These are phyloP conservation scores for Xanthoconium stramineum DNA, from an alignment of 768 basidiomycete genomes.

Conservation along the genomic window DNA sequence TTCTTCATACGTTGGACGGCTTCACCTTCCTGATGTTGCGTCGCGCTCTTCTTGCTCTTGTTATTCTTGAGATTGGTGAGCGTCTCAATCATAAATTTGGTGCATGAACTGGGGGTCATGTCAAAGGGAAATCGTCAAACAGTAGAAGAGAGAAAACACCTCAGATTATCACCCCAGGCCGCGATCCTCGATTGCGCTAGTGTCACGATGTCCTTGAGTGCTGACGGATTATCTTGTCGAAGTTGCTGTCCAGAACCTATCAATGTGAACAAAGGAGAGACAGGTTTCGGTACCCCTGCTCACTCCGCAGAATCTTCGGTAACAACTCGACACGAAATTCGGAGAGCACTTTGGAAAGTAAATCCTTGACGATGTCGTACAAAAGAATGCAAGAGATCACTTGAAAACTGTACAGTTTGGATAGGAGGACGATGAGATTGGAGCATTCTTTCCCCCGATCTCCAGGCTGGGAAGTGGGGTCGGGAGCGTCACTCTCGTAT, in stretches of 20 bases:
- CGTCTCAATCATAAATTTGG: constrained; percentile 94
- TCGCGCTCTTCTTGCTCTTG: constrained; percentile 63
- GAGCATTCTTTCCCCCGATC: constrained; percentile 79
- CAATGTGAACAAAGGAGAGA: constrained; percentile 6
- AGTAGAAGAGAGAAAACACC: constrained; percentile 34
- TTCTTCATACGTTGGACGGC: constrained; percentile 87
- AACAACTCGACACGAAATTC: constrained; percentile 87
- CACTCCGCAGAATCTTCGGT: constrained; percentile 81
- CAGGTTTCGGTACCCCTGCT: constrained; percentile 19
- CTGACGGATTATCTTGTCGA: constrained; percentile 86
- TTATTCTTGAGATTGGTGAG: constrained; percentile 91
- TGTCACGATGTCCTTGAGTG: constrained; percentile 86
- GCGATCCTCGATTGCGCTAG: constrained; percentile 74
- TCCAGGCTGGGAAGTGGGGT: constrained; percentile 27
- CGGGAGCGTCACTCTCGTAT: constrained; percentile 14
- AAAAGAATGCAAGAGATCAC: constrained; percentile 86
- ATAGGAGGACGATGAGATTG: constrained; percentile 83
- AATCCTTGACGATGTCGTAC: constrained; percentile 81
- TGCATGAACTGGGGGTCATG: constrained; percentile 63
- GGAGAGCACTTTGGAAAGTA: constrained; percentile 60
- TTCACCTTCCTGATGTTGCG: constrained; percentile 69
- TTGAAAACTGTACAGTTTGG: constrained; percentile 95
- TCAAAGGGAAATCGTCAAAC: background rate
- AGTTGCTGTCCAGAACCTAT: constrained; percentile 91
- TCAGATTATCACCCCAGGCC: constrained; percentile 45